Evolutionary conservation across 1,139 yeast species (phyloP), one percentile per base, ranked within the genome.

Genomic region (Hemisphaericaspora subhashii): DNA sequence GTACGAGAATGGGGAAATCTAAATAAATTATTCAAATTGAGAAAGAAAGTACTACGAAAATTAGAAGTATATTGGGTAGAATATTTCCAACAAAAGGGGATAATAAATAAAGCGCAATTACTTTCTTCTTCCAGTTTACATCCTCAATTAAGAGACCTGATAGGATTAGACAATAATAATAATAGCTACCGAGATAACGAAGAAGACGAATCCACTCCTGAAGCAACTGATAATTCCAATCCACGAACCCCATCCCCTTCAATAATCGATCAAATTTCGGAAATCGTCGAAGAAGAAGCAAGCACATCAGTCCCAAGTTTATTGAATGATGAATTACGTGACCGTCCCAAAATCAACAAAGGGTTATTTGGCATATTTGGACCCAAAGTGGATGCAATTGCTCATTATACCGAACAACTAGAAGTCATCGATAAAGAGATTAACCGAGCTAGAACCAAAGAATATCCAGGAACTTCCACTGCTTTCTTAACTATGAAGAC

Each of bases 401-500:
- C 77, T 44, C 65, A 77, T 52, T 83, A 76, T 55, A 72, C 85
- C 3, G 72, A 73, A 23, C 62, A 74, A 51, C 66, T 87, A 18
- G 76, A 76, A 12, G 60, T 66, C 6, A 54, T 86, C 6, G 94
- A 87, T 53, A 67, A 67, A 33, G 70, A 77, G 44, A 86, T 87
- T 34, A 30, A 53, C 3, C 64, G 69, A 28, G 84, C 86, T 1
- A 67, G 90, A 44, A 62, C 60, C 23, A 68, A 79, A 42, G 83
- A 81, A 44, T 84, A 80, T 49, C 79, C 89, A 0, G 82, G 89
- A 1, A 66, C 73, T 4, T 67, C 75, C 6, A 62, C 71, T 10
- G 95, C 96, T 0, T 87, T 87, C 59, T 78, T 87, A 16, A 87
- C 95, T 1, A 83, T 87, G 92, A 83, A 82, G 46, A 75, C 87